These are phyloP conservation scores for Solanum hybrid DNA, from an alignment of 305 asterid genomes.

Conservation along the genomic window DNA sequence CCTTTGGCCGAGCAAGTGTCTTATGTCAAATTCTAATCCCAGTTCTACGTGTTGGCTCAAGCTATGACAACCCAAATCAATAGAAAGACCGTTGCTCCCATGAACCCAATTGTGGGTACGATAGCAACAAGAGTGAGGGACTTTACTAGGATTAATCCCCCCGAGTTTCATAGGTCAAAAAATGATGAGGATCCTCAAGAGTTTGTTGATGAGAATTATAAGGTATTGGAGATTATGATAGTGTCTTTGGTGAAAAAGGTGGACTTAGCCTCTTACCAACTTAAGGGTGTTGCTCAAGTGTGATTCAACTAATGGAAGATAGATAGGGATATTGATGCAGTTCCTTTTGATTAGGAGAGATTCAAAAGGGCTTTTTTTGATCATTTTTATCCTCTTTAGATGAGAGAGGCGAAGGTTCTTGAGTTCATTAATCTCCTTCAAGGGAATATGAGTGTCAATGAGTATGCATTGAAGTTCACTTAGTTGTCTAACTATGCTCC, in stretches of 20 bases:
- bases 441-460: not conserved
- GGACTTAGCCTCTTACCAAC: not conserved
- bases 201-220: not conserved
- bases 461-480: not conserved
- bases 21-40: no score
- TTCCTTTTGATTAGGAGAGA: not conserved
- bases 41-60: not conserved
- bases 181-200: not conserved
- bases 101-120: not conserved
- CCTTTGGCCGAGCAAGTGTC: not conserved
- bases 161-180: not conserved
- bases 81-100: not conserved
- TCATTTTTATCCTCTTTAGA: no score
- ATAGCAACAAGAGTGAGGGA: not conserved
- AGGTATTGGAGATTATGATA: not conserved
- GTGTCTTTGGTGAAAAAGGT: not conserved
- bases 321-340: not conserved
- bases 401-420: not conserved
- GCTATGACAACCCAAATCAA: not conserved
- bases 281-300: not conserved
- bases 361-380: not conserved
- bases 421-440: not conserved
- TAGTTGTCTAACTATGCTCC: not conserved
- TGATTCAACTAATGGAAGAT: not conserved
- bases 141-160: not conserved